A percentile compares a stretch with the other conserved stretches of the same genome.
Evolutionary conservation across 495 filamentous ascomycete species (phyloP).

Genomic region (Rusavskia elegans): DNA sequence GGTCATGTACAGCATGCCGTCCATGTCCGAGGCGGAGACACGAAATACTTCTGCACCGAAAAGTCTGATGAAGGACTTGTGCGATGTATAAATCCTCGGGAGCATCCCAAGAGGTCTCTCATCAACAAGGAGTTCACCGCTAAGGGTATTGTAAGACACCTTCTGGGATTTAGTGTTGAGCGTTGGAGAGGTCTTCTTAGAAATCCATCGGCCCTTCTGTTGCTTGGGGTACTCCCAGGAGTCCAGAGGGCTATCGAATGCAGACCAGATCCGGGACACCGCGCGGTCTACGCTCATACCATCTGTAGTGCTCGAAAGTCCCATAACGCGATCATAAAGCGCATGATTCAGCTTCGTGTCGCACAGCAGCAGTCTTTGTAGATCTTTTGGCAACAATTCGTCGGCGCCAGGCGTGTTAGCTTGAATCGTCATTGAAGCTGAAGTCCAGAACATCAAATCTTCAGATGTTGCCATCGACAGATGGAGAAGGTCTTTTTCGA

Average conservation of each 20-base stretch:
- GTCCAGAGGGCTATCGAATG: neutral
- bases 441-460: neutral
- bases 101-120: conserved; percentile 1
- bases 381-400: neutral
- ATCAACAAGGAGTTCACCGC: conserved; percentile 3
- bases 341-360: neutral
- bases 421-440: neutral
- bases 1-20: conserved; percentile 4
- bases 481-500: neutral
- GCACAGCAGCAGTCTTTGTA: neutral
- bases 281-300: neutral
- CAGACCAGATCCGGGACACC: neutral
- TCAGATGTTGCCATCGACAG: neutral
- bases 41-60: neutral
- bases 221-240: neutral
- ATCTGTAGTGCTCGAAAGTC: neutral
- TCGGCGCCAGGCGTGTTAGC: neutral
- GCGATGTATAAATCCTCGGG: neutral
- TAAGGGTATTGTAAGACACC: neutral
- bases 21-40: neutral
- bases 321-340: neutral
- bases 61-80: neutral
- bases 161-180: neutral
- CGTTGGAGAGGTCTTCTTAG: neutral
- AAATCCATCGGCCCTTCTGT: neutral